Evolutionary conservation across 2,329 filamentous ascomycete species (phyloP), one percentile per base, ranked within the genome.

Genomic region (Zymoseptoria tritici): DNA sequence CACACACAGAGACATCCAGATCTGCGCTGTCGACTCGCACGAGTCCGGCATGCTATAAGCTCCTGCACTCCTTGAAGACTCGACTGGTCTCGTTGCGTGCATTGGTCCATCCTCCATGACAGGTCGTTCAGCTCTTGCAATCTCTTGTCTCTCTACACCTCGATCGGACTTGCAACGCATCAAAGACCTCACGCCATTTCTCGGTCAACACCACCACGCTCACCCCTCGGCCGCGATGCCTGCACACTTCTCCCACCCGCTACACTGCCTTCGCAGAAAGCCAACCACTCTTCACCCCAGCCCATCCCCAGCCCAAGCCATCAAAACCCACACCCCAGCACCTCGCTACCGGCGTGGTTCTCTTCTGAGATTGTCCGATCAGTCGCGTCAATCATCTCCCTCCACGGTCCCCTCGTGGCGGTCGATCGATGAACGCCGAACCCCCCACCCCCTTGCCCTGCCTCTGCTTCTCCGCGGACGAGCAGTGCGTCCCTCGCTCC

Each of bases 331-430:
- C 78, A 77, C 80, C 79, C 76, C 73, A 80, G 80, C 77, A 81
- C 54, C 59, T 73, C 74, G 76, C 81, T 79, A 80, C 61, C 60
- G 77, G 79, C 76, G 75, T 78, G 73, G 72, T 76, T 80, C 78
- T 77, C 74, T 58, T 65, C 54, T 74, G 55, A 60, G 56, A 73
- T 75, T 78, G 78, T 80, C 76, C 72, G 83, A 83, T 82, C 84
- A 83, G 79, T 81, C 83, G 82, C 79, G 83, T 87, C 75, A 88
- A 81, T 85, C 80, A 81, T 82, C 83, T 82, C 79, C 79, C 78
- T 77, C 70, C 74, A 62, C 64, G 64, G 59, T 56, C 54, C 26
- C 62, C 51, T 72, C 78, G 76, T 79, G 74, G 69, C 74, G 74
- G 77, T 80, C 72, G 71, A 80, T 79, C 68, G 80, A 78, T 80